A percentile compares a stretch with the other conserved stretches of the same genome.
These are phyloP conservation scores for Lolium multiflorum DNA, from an alignment of 176 grass and related monocot species.

Conservation along the genomic window DNA sequence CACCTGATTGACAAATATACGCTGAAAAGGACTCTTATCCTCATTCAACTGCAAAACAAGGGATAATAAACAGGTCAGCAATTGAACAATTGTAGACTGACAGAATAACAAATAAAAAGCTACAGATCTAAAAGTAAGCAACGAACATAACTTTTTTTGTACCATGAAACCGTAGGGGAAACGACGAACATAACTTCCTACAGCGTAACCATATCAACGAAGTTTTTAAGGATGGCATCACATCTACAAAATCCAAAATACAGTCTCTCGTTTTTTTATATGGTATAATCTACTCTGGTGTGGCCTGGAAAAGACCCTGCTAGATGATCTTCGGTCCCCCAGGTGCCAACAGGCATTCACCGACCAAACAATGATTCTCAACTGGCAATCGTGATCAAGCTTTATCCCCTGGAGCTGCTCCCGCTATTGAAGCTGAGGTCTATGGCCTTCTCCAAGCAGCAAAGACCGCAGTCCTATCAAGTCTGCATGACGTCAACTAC, in stretches of 20 bases:
- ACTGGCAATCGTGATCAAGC: neutral
- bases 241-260: neutral
- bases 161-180: neutral
- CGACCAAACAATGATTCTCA: neutral
- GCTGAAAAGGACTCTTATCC: slow-evolving; percentile 97
- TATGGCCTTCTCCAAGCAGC: neutral
- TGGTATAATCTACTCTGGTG: neutral
- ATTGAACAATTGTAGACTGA: neutral
- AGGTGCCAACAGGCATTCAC: neutral
- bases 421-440: neutral
- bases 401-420: slow-evolving; percentile 3
- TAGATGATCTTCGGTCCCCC: neutral
- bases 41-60: slow-evolving; percentile 86
- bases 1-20: slow-evolving; percentile 99
- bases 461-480: neutral
- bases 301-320: neutral
- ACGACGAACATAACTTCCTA: neutral
- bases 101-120: slow-evolving; percentile 26
- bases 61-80: slow-evolving; percentile 17
- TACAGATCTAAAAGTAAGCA: neutral
- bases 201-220: slow-evolving; percentile 8
- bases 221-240: neutral
- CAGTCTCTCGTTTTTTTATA: neutral
- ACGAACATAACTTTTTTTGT: neutral
- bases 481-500: neutral